Evolutionary conservation across 805 yeast genomes (phyloP).

Genomic region (Metschnikowia arizonensis): DNA sequence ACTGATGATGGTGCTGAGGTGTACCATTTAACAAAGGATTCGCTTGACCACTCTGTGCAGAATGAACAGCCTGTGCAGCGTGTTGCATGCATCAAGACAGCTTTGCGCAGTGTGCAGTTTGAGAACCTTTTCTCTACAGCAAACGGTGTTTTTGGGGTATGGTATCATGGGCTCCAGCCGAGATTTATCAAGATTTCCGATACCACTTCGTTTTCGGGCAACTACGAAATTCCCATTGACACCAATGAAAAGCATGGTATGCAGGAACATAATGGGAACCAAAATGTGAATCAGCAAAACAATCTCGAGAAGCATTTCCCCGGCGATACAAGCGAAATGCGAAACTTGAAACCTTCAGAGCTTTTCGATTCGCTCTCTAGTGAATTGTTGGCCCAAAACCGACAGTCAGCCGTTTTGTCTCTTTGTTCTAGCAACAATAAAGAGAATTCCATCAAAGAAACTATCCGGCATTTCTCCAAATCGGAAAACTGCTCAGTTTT

Average conservation of each 20-base stretch:
- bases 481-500: conserved; percentile 27
- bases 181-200: conserved; percentile 20
- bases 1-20: conserved; percentile 31
- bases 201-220: conserved; percentile 13
- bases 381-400: conserved; percentile 13
- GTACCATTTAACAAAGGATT: conserved; percentile 19
- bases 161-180: conserved; percentile 32
- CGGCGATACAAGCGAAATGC: conserved; percentile 20
- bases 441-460: conserved; percentile 28
- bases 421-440: conserved; percentile 30
- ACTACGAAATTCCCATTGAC: conserved; percentile 23
- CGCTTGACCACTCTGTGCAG: conserved; percentile 1
- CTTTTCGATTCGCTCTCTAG: conserved; percentile 19
- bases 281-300: too few relatives aligned
- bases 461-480: conserved; percentile 33
- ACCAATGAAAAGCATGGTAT: conserved; percentile 19
- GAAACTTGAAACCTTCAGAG: conserved; percentile 23
- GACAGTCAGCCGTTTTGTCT: conserved; percentile 17
- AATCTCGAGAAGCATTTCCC: too few relatives aligned
- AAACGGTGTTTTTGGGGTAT: conserved; percentile 38
- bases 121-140: conserved; percentile 28
- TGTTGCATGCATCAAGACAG: conserved; percentile 1
- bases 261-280: conserved; percentile 9
- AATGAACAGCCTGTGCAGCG: not conserved
- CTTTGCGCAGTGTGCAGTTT: conserved; percentile 13